Percentiles rank a stretch among this genome's conserved stretches.
Evolutionary conservation across 1,284 basidiomycete species (phyloP).

Genomic region (Farysia itapuensis): DNA sequence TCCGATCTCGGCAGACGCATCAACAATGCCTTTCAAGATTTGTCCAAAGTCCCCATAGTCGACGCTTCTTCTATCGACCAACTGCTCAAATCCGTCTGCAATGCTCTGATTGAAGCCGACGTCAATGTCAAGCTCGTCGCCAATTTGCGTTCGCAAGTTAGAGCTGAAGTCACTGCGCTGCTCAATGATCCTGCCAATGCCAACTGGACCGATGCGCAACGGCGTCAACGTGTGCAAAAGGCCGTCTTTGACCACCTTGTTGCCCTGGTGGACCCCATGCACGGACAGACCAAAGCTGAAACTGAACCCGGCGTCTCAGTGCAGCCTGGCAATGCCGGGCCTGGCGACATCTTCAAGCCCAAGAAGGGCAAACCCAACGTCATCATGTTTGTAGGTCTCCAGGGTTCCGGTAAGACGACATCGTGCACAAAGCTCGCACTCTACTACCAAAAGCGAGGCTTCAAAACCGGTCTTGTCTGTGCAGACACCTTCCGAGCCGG

Average conservation of each 20-base stretch:
- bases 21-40: constrained; percentile 87
- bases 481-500: constrained; percentile 99
- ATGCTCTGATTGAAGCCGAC: constrained; percentile 91
- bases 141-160: constrained; percentile 79
- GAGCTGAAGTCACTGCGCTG: constrained; percentile 68
- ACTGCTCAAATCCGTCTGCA: constrained; percentile 90
- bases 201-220: constrained; percentile 46
- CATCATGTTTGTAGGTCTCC: constrained; percentile 71
- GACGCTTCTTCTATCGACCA: constrained; percentile 70
- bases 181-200: constrained; percentile 54
- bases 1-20: constrained; percentile 92
- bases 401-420: constrained; percentile 98
- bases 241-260: constrained; percentile 96
- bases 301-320: constrained; percentile 24
- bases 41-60: constrained; percentile 73
- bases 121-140: constrained; percentile 97
- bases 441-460: constrained; percentile 94
- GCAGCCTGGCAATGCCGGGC: constrained; percentile 15
- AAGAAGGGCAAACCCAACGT: constrained; percentile 93
- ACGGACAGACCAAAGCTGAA: constrained; percentile 39
- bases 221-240: constrained; percentile 52
- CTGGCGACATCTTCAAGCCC: constrained; percentile 77
- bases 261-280: constrained; percentile 76
- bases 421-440: constrained; percentile 78
- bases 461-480: constrained; percentile 97